phyloP scores from a whole-genome alignment of 176 grass and related monocot genomes.

The Neostapfia colusana region DNA sequence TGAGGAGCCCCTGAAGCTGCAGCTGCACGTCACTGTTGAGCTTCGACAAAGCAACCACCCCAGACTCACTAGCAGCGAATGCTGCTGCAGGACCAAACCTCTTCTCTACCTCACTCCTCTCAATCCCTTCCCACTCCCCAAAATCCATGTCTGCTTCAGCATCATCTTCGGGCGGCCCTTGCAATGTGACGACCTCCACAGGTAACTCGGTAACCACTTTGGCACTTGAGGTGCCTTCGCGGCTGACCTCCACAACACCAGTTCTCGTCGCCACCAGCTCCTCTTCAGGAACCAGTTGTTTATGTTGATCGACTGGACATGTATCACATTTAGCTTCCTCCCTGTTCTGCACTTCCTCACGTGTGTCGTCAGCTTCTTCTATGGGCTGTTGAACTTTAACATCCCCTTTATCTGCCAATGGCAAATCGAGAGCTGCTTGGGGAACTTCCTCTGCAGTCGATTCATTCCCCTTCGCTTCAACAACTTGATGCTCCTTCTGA shows the following conservation, averaged over 20 bases:
- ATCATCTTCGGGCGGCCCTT: slow-evolving; percentile 13
- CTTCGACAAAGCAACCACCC: slow-evolving; percentile 55
- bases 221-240: slow-evolving; percentile 29
- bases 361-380: slow-evolving; percentile 13
- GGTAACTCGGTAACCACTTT: slow-evolving; percentile 31
- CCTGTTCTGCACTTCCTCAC: slow-evolving; percentile 25
- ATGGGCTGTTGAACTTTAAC: background rate
- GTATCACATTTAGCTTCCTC: slow-evolving; percentile 36
- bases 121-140: slow-evolving; percentile 95
- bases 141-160: slow-evolving; percentile 46
- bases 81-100: slow-evolving; percentile 55
- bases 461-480: slow-evolving; percentile 6
- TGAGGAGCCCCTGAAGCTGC: slow-evolving; percentile 79
- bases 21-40: slow-evolving; percentile 62
- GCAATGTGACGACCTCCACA: slow-evolving; percentile 34
- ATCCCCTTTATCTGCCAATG: slow-evolving; percentile 15
- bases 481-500: slow-evolving; percentile 13
- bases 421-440: slow-evolving; percentile 13
- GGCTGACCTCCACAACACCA: slow-evolving; percentile 6
- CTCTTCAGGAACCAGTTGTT: slow-evolving; percentile 9
- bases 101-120: slow-evolving; percentile 77
- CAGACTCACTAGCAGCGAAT: slow-evolving; percentile 55
- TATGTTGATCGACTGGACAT: slow-evolving; percentile 11
- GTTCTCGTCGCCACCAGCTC: background rate
- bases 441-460: slow-evolving; percentile 17